A percentile compares a stretch with the other conserved stretches of the same genome.
Conservation (phyloP, 345 rosid genomes). For the Acer saccharum region DNA sequence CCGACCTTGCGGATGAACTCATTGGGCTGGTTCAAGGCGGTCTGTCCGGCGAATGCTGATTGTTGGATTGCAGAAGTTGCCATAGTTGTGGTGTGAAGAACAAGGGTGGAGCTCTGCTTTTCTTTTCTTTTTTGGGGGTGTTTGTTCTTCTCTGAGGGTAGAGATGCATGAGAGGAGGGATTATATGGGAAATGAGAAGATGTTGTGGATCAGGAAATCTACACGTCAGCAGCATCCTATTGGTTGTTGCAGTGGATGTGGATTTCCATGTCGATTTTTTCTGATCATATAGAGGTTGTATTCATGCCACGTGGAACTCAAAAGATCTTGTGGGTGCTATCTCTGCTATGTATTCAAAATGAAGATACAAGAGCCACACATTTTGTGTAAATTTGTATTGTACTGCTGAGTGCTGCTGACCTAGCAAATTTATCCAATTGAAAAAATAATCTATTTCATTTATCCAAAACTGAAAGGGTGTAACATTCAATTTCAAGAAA, state of each 20-base stretch:
- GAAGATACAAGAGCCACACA: neutral
- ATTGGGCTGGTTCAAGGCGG: conserved; percentile 66
- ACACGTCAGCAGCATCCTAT: conserved; percentile 47
- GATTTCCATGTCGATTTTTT: conserved; percentile 50
- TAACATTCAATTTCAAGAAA: too few relatives aligned
- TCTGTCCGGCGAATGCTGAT: conserved; percentile 78
- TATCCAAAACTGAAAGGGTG: too few relatives aligned
- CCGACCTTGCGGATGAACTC: conserved; percentile 77
- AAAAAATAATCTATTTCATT: neutral
- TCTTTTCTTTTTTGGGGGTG: neutral
- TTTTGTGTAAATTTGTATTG: neutral
- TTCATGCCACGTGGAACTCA: conserved; percentile 43
- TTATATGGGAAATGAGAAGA: conserved; percentile 37
- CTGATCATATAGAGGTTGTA: conserved; percentile 25
- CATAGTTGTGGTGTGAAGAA: conserved; percentile 38
- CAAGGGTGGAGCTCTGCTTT: too few relatives aligned
- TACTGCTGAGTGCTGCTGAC: neutral
- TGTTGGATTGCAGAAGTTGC: conserved; percentile 88
- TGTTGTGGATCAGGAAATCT: conserved; percentile 48
- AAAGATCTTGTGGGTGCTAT: conserved; percentile 30
- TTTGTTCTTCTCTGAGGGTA: neutral
- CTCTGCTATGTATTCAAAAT: neutral
- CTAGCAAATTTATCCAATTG: neutral
- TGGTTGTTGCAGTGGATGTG: conserved; percentile 38
- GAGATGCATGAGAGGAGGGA: conserved; percentile 7